Base-by-base conservation (phyloP, 2,329 filamentous ascomycete genomes). In the Diaporthe citri region DNA sequence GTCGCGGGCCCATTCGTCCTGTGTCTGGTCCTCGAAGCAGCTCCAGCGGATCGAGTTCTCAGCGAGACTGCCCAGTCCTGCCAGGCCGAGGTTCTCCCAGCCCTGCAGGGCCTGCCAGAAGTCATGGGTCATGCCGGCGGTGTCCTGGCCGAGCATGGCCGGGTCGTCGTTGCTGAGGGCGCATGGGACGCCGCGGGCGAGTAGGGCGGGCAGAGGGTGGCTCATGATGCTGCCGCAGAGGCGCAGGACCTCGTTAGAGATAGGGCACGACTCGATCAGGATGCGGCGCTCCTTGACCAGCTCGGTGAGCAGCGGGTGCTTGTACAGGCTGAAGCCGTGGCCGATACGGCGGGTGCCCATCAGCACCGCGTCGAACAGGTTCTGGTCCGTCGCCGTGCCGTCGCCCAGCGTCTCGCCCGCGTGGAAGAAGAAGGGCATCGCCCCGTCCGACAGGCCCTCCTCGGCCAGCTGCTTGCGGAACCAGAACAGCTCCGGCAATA, bases 41-140 rank as follows among this genome's bases (percentile, higher is more conserved):
- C 95, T 93, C 95, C 95, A 98, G 55, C 94, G 90, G 59, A 98
- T 92, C 78, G 95, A 97, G 81, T 98, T 98, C 87, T 98, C 95
- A 0, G 95, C 96, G 79, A 99, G 88, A 74, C 93, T 94, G 0
- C 94, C 96, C 71, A 98, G 85, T 0, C 96, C 96, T 15, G 94
- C 95, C 3, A 98, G 88, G 0, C 96, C 97, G 20, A 98, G 89
- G 80, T 97, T 98, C 75, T 97, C 93, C 91, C 96, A 97, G 0
- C 94, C 96, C 83, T 98, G 95, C 28, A 98, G 86, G 1, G 94
- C 93, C 83, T 97, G 95, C 95, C 95, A 98, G 84, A 97, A 98
- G 84, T 98, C 95, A 83, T 97, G 94, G 2, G 94, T 96, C 89
- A 97, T 92, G 51, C 95, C 95, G 36, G 92, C 93, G 9, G 89